phyloP scores from a whole-genome alignment of 768 basidiomycete species.

The Trametes villosa region DNA sequence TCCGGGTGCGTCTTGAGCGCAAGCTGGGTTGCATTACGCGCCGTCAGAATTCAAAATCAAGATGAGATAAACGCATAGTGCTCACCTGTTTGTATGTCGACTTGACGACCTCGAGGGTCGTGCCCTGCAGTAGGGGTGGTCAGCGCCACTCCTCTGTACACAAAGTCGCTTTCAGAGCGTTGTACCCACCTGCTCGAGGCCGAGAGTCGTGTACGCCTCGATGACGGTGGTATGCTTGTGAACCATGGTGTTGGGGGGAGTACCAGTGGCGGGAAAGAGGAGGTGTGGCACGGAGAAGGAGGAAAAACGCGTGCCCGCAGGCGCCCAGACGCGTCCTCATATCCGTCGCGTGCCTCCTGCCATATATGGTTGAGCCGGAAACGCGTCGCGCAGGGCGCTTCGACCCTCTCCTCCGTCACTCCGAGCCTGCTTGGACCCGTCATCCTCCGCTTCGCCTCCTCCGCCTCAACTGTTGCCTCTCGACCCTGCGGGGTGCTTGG shows the following conservation, averaged over 20 bases:
- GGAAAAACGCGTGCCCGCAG: slow-evolving; percentile 16
- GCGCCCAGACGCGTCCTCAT: slow-evolving; percentile 21
- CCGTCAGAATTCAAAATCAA: neutral
- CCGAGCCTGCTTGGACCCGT: neutral
- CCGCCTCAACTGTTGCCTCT: neutral
- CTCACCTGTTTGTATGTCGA: slow-evolving; percentile 68
- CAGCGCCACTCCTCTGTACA: neutral
- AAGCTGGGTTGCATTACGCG: slow-evolving; percentile 41
- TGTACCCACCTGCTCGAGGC: slow-evolving; percentile 53
- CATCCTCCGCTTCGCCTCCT: neutral
- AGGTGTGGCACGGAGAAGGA: neutral
- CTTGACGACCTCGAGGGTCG: slow-evolving; percentile 67
- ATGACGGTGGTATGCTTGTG: slow-evolving; percentile 38
- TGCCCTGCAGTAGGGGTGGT: slow-evolving; percentile 45
- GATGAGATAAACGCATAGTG: neutral
- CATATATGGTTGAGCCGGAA: neutral
- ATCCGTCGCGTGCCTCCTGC: slow-evolving; percentile 11
- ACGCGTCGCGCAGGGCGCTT: slow-evolving; percentile 9
- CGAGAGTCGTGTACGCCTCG: slow-evolving; percentile 50
- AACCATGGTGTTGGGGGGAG: slow-evolving; percentile 36
- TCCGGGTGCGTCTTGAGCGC: slow-evolving; percentile 76
- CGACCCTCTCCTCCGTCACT: neutral
- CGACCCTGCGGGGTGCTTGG: neutral
- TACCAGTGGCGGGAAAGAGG: neutral
- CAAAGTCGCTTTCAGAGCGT: too few relatives aligned